phyloP scores from a whole-genome alignment of 495 filamentous ascomycete species.

The Chaetomidium leptoderma region DNA sequence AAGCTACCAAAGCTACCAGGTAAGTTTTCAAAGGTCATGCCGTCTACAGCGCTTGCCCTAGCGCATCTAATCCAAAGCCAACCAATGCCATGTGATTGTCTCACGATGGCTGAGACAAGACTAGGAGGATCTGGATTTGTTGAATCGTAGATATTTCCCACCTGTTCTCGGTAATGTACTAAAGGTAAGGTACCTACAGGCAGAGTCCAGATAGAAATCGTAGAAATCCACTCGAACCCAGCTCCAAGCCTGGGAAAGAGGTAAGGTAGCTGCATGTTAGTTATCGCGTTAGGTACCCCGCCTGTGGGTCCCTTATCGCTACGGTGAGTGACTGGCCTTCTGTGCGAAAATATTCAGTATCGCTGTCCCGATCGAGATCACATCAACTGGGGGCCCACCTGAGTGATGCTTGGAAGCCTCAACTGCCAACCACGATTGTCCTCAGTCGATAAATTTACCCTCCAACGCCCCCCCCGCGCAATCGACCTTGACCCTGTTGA shows the following conservation, averaged over 20 bases:
- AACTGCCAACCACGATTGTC: neutral
- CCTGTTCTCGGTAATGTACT: too few species aligned
- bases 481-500: neutral
- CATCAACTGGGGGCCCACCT: conserved; percentile 15
- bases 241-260: too few species aligned
- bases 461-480: neutral
- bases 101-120: too few species aligned
- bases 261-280: neutral
- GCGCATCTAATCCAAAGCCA: too few species aligned
- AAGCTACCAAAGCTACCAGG: too few species aligned
- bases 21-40: too few species aligned
- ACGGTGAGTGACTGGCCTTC: conserved; percentile 20
- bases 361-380: conserved; percentile 21
- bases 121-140: too few species aligned
- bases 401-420: conserved; percentile 1
- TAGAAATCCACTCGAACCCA: too few species aligned
- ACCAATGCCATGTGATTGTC: neutral
- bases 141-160: too few species aligned
- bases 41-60: too few species aligned
- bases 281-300: conserved; percentile 13
- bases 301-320: conserved; percentile 18
- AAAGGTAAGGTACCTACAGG: too few species aligned
- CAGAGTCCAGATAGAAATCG: too few species aligned
- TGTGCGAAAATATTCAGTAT: conserved; percentile 27
- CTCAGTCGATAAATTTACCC: neutral